Conservation (phyloP, 495 filamentous ascomycete species). For the Aspergillus saccharolyticus region DNA sequence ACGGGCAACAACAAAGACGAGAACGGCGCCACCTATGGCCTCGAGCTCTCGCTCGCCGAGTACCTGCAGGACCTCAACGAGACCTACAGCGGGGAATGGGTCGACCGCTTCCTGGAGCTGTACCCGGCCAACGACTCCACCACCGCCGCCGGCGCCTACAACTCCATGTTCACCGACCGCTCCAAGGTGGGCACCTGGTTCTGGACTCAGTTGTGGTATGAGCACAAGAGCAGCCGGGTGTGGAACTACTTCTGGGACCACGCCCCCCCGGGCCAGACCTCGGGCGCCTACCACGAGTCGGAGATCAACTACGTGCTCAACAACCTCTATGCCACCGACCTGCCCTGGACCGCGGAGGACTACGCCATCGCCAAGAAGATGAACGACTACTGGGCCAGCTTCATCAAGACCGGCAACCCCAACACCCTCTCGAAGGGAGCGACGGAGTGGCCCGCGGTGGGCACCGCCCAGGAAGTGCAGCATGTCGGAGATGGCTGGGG, state of each 20-base stretch:
- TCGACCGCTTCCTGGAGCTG: neutral
- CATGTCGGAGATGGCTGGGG: too few species aligned
- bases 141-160: conserved; percentile 6
- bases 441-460: too few species aligned
- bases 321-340: conserved; percentile 18
- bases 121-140: conserved; percentile 4
- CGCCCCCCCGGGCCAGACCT: conserved; percentile 12
- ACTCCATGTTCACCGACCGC: conserved; percentile 7
- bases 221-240: neutral
- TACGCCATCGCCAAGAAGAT: conserved; percentile 14
- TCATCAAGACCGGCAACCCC: conserved; percentile 18
- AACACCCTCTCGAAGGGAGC: neutral
- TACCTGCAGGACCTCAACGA: conserved; percentile 3
- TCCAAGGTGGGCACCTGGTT: conserved; percentile 12
- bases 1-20: conserved; percentile 10
- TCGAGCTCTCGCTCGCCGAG: conserved; percentile 2
- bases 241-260: conserved; percentile 15
- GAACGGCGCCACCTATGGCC: conserved; percentile 5
- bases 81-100: conserved; percentile 1
- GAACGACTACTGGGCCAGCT: conserved; percentile 20
- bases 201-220: conserved; percentile 6
- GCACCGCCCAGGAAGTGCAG: too few species aligned
- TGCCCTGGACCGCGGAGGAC: conserved; percentile 13
- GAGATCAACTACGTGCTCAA: conserved; percentile 20
- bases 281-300: conserved; percentile 17